phyloP scores from a whole-genome alignment of 1,139 yeast genomes.

The Taphrina communis region DNA sequence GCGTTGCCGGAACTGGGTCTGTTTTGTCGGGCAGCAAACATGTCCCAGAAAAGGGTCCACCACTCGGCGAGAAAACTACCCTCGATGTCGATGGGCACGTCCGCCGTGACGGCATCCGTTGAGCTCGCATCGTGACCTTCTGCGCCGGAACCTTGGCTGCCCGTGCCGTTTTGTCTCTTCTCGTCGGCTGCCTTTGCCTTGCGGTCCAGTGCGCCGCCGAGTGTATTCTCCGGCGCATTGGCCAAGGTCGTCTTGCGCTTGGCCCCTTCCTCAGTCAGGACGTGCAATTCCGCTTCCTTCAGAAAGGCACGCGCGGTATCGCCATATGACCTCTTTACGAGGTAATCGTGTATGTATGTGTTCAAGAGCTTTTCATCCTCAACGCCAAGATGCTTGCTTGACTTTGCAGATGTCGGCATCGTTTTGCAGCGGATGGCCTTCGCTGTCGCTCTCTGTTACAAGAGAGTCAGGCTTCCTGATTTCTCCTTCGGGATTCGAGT shows the following conservation, averaged over 20 bases:
- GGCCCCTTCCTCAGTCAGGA: slow-evolving; percentile 19
- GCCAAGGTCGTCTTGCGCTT: slow-evolving; percentile 20
- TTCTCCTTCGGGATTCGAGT: too few species aligned
- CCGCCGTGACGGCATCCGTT: slow-evolving; percentile 14
- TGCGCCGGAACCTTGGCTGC: neutral
- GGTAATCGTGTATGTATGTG: slow-evolving; percentile 85
- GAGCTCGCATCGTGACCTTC: neutral
- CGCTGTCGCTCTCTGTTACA: neutral
- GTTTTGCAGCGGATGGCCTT: slow-evolving; percentile 2
- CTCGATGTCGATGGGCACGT: slow-evolving; percentile 64
- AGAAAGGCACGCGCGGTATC: slow-evolving; percentile 75
- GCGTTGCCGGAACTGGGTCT: slow-evolving; percentile 67
- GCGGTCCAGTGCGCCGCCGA: slow-evolving; percentile 17
- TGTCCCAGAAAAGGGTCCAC: slow-evolving; percentile 98
- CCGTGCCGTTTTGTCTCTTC: slow-evolving; percentile 10
- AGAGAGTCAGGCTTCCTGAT: neutral
- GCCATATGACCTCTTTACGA: slow-evolving; percentile 72
- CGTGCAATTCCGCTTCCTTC: slow-evolving; percentile 67
- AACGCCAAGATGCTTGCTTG: slow-evolving; percentile 16
- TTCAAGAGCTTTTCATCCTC: slow-evolving; percentile 60
- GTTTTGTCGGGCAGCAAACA: slow-evolving; percentile 78
- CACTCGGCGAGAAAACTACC: slow-evolving; percentile 88
- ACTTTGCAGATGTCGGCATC: slow-evolving; percentile 22
- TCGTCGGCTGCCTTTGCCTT: slow-evolving; percentile 1
- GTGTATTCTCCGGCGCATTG: slow-evolving; percentile 8